phyloP scores from a whole-genome alignment of 208 protist genomes.

The Trypanosoma theileri region DNA sequence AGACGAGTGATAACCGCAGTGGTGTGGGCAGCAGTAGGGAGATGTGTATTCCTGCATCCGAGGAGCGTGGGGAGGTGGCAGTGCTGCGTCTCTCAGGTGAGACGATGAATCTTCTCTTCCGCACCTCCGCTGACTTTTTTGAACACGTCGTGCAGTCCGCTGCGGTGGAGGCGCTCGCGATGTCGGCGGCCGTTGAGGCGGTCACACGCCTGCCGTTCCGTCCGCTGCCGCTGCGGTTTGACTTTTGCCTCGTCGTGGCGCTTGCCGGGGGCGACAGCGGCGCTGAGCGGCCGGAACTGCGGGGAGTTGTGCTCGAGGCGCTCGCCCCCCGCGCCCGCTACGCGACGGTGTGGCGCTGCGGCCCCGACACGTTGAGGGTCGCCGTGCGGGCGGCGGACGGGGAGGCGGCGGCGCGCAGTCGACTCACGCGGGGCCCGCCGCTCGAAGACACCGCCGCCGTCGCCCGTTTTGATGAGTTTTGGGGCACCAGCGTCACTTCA shows the following conservation, averaged over 20 bases:
- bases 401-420: slow-evolving; percentile 68
- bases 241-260: slow-evolving; percentile 47
- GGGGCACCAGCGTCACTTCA: slow-evolving; percentile 63
- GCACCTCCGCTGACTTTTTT: slow-evolving; percentile 66
- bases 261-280: slow-evolving; percentile 9
- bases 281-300: slow-evolving; percentile 28
- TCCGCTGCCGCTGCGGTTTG: slow-evolving; percentile 62
- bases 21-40: background rate
- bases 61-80: slow-evolving; percentile 56
- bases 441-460: slow-evolving; percentile 74
- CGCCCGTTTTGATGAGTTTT: slow-evolving; percentile 77
- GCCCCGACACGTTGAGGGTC: slow-evolving; percentile 24
- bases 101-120: slow-evolving; percentile 79
- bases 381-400: background rate
- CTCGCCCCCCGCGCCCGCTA: slow-evolving; percentile 47
- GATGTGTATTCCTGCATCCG: slow-evolving; percentile 31
- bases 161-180: slow-evolving; percentile 71
- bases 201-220: slow-evolving; percentile 56
- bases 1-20: background rate
- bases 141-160: slow-evolving; percentile 51
- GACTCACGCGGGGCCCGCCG: slow-evolving; percentile 71
- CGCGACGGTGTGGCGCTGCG: slow-evolving; percentile 56
- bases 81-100: slow-evolving; percentile 70
- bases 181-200: slow-evolving; percentile 45
- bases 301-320: slow-evolving; percentile 43